Evolutionary conservation across 2,329 filamentous ascomycete genomes (phyloP), one percentile per base, ranked within the genome.

Genomic region (Sporothrix euskadiensis): DNA sequence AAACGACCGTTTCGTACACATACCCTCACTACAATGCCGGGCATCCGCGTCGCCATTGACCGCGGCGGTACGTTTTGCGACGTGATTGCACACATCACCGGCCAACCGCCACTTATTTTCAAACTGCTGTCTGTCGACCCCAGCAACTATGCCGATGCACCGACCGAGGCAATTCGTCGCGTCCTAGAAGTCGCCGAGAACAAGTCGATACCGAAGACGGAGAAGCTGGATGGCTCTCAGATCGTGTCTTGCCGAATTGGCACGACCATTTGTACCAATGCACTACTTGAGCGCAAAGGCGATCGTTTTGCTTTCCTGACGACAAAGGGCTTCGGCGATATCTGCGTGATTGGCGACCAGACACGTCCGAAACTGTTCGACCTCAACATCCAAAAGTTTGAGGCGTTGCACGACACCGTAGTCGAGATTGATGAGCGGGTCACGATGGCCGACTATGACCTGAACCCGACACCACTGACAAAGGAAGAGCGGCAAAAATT

Each of bases 261-360:
- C 56, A 98, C 94, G 1, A 98, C 94, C 0, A 94, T 98, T 9
- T 94, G 94, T 10, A 98, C 94, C 0, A 98, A 98, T 81, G 94
- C 94, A 0, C 83, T 98, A 72, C 86, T 98, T 1, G 94, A 98
- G 81, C 86, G 94, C 73, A 97, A 97, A 81, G 94, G 94, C 61
- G 94, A 97, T 82, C 90, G 89, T 78, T 94, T 96, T 79, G 94
- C 93, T 19, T 87, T 98, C 82, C 89, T 97, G 92, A 59, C 56
- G 12, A 59, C 56, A 1, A 59, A 57, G 4, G 94, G 94, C 0
- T 97, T 97, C 85, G 91, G 90, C 77, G 94, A 98, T 80, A 95
- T 93, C 77, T 84, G 97, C n/a, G 88, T 90, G 72, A 98, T 98
- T 80, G 94, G 94, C 9, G 97, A 97, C 81, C 94, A 98, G 84